phyloP scores from a whole-genome alignment of 768 basidiomycete genomes.

The Phaffia australis region DNA sequence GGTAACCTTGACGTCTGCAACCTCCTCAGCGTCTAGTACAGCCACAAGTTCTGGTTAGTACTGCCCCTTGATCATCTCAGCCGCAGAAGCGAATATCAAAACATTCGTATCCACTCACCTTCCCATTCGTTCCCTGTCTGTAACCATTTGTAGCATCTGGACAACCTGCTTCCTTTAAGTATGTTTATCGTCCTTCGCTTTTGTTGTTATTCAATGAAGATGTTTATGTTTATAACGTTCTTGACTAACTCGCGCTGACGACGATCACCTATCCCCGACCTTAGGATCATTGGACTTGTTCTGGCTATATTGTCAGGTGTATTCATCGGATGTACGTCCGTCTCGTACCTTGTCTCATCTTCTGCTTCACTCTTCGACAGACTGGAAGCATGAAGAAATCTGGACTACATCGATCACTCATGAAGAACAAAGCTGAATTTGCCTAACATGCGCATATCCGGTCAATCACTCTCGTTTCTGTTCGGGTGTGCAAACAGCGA shows the following conservation, averaged over 20 bases:
- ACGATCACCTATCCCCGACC: not conserved
- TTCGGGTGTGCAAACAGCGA: slow-evolving; percentile 30
- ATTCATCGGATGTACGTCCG: slow-evolving; percentile 56
- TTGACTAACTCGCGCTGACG: not conserved
- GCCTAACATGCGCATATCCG: not conserved
- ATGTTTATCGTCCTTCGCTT: not conserved
- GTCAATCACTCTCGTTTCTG: not conserved
- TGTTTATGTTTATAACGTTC: not conserved
- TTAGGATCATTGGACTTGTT: slow-evolving; percentile 37
- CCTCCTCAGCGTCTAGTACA: too few relatives aligned
- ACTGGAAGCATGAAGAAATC: too few relatives aligned
- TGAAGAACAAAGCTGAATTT: not conserved
- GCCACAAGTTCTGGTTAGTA: too few relatives aligned
- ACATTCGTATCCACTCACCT: too few relatives aligned
- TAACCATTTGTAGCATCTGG: not conserved
- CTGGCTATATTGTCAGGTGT: slow-evolving; percentile 54
- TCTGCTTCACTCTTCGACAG: not conserved
- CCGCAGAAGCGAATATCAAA: too few relatives aligned
- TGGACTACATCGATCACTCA: not conserved
- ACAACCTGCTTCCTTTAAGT: slow-evolving; percentile 37
- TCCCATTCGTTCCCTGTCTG: too few relatives aligned
- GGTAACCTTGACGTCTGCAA: too few relatives aligned
- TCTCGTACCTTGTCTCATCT: not conserved
- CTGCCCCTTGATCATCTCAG: too few relatives aligned
- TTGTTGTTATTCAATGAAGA: not conserved